phyloP scores from a whole-genome alignment of 768 basidiomycete genomes.

The Tylopilus sp. region DNA sequence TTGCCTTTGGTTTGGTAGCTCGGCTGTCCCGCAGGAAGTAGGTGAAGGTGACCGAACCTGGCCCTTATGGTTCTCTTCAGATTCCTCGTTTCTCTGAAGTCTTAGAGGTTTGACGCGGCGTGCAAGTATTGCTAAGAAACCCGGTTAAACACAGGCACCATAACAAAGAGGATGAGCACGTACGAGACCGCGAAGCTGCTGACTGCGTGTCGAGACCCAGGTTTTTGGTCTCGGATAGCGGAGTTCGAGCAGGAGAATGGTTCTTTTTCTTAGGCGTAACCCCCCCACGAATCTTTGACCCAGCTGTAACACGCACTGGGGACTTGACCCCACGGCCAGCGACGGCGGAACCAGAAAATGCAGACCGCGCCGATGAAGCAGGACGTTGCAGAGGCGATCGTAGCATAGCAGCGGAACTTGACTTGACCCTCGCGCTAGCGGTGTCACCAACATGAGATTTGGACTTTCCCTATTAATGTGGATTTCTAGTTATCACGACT shows the following conservation, averaged over 20 bases:
- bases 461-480: slow-evolving; percentile 11
- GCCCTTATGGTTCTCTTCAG: slow-evolving; percentile 2
- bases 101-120: slow-evolving; percentile 13
- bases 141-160: not conserved
- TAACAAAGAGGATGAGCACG: not conserved
- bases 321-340: slow-evolving; percentile 15
- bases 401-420: slow-evolving; percentile 8
- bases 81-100: slow-evolving; percentile 7
- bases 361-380: slow-evolving; percentile 5
- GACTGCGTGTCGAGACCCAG: slow-evolving; percentile 7
- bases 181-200: slow-evolving; percentile 20
- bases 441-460: slow-evolving; percentile 11
- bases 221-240: slow-evolving; percentile 26
- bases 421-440: slow-evolving; percentile 6
- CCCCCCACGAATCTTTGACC: slow-evolving; percentile 19
- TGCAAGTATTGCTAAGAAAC: slow-evolving; percentile 8
- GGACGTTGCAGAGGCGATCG: slow-evolving; percentile 11
- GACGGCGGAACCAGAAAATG: not conserved
- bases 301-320: slow-evolving; percentile 14
- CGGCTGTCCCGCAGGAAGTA: slow-evolving; percentile 1
- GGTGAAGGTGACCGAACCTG: not conserved
- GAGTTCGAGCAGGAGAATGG: slow-evolving; percentile 17
- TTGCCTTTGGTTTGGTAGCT: slow-evolving; percentile 6
- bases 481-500: not conserved
- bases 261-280: slow-evolving; percentile 25